Conservation (phyloP, 1,284 basidiomycete species). For the Cutaneotrichosporon sp. region DNA sequence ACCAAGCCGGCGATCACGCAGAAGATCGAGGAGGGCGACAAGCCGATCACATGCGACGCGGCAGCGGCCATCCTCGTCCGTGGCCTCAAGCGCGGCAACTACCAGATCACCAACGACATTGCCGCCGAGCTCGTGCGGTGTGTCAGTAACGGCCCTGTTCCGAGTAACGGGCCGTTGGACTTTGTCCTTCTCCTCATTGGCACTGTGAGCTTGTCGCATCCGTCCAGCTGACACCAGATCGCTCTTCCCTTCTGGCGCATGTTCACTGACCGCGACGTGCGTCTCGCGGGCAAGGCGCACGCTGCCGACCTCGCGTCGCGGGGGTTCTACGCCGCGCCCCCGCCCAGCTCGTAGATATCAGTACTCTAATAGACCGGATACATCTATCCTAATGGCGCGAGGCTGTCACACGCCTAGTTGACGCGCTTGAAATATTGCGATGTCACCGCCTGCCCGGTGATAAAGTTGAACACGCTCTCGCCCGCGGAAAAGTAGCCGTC, state of each 20-base stretch:
- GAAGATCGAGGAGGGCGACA: slow-evolving; percentile 75
- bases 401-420: neutral
- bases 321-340: slow-evolving; percentile 20
- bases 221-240: slow-evolving; percentile 21
- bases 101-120: slow-evolving; percentile 71
- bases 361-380: neutral
- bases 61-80: slow-evolving; percentile 61
- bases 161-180: slow-evolving; percentile 61
- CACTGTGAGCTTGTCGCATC: neutral
- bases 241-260: slow-evolving; percentile 48
- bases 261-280: slow-evolving; percentile 31
- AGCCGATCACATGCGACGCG: slow-evolving; percentile 60
- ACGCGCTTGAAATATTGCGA: slow-evolving; percentile 60
- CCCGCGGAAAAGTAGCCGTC: slow-evolving; percentile 80
- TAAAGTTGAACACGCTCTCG: slow-evolving; percentile 79
- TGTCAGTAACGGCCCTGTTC: slow-evolving; percentile 63
- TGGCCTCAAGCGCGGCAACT: slow-evolving; percentile 67
- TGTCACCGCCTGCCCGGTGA: slow-evolving; percentile 72
- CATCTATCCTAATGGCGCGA: neutral
- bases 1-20: slow-evolving; percentile 73
- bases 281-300: slow-evolving; percentile 16
- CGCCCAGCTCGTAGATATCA: neutral
- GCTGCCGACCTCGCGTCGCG: slow-evolving; percentile 24
- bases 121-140: slow-evolving; percentile 65
- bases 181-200: slow-evolving; percentile 49